A percentile compares a stretch with the other conserved stretches of the same genome.
Evolutionary conservation across 495 filamentous ascomycete genomes (phyloP).

Genomic region (Umbilicaria muhlenbergii): DNA sequence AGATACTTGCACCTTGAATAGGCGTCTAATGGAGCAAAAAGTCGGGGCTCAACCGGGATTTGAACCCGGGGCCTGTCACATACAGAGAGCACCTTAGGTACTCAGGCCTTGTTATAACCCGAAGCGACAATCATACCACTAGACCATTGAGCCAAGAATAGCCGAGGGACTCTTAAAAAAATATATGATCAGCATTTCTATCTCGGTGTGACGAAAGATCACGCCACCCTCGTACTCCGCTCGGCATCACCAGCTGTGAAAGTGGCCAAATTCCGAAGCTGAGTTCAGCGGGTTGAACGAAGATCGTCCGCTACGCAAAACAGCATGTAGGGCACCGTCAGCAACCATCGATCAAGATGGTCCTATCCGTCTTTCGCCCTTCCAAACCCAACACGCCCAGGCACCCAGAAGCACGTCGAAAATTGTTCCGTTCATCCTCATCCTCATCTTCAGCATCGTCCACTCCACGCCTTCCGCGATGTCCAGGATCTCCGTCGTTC

Average conservation of each 20-base stretch:
- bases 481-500: not conserved
- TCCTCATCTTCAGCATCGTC: no score
- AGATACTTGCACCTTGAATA: no score
- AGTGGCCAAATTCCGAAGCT: not conserved
- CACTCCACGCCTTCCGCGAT: not conserved
- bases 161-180: not conserved
- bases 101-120: conserved; percentile 2
- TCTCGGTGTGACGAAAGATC: not conserved
- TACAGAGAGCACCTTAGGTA: conserved; percentile 1
- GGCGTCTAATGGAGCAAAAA: not conserved
- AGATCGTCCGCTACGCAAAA: no score
- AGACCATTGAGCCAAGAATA: conserved; percentile 3
- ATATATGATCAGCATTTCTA: no score
- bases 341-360: no score
- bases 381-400: no score
- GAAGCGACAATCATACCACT: conserved; percentile 14
- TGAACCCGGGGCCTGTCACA: conserved; percentile 14
- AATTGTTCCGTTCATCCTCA: no score
- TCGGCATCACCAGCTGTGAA: not conserved
- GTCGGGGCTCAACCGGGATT: conserved; percentile 9
- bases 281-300: no score
- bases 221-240: no score
- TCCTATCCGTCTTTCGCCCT: no score
- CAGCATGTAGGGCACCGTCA: no score
- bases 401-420: no score